A percentile compares a stretch with the other conserved stretches of the same genome.
Conservation (phyloP, 1,284 basidiomycete species). For the Anthracocystis panici-leucophaei region DNA sequence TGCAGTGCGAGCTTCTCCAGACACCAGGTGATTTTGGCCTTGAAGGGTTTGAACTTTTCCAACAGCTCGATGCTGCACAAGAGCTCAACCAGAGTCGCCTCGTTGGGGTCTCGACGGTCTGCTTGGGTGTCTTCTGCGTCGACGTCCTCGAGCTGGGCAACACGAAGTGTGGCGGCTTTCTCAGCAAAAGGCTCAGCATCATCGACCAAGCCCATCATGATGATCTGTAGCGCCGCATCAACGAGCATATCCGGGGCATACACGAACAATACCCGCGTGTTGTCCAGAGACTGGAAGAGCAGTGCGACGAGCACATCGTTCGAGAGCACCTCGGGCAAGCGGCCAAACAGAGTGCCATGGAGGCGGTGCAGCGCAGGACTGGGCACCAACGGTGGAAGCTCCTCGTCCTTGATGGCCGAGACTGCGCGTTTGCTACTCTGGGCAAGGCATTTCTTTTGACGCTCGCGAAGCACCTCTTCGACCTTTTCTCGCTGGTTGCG, state of each 20-base stretch:
- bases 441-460: slow-evolving; percentile 41
- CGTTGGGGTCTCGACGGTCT: slow-evolving; percentile 1
- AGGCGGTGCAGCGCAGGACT: slow-evolving; percentile 36
- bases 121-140: slow-evolving; percentile 15
- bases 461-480: slow-evolving; percentile 77
- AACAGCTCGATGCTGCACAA: slow-evolving; percentile 50
- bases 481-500: slow-evolving; percentile 94
- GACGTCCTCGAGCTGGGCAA: slow-evolving; percentile 16
- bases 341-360: slow-evolving; percentile 43
- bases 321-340: slow-evolving; percentile 40
- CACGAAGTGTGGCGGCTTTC: slow-evolving; percentile 18
- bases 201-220: slow-evolving; percentile 61
- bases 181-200: slow-evolving; percentile 39
- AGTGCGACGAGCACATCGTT: slow-evolving; percentile 49
- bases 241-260: slow-evolving; percentile 79
- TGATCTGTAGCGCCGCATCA: slow-evolving; percentile 82
- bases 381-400: slow-evolving; percentile 30
- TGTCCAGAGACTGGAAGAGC: slow-evolving; percentile 54
- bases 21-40: slow-evolving; percentile 57
- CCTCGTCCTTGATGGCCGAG: slow-evolving; percentile 46
- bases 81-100: slow-evolving; percentile 46
- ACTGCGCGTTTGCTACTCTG: slow-evolving; percentile 27
- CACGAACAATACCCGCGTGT: slow-evolving; percentile 29
- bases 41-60: slow-evolving; percentile 56
- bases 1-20: slow-evolving; percentile 46